These are phyloP conservation scores for Agaricales sp. DNA, from an alignment of 1,284 basidiomycete genomes.

Conservation along the genomic window DNA sequence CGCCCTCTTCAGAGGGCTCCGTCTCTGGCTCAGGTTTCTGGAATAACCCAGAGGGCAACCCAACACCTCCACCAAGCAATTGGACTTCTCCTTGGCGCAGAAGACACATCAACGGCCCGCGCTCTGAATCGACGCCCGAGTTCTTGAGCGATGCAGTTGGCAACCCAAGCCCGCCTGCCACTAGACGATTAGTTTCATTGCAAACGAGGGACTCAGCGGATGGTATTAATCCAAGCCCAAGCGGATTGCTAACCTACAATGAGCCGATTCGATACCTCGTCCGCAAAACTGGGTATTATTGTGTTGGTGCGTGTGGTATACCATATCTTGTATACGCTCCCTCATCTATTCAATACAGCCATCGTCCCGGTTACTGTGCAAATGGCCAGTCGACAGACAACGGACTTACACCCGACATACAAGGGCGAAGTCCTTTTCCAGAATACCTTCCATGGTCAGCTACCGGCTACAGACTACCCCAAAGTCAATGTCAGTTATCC, in stretches of 20 bases:
- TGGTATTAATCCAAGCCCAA: constrained; percentile 34
- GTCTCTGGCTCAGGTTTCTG: constrained; percentile 30
- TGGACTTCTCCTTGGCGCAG: constrained; percentile 36
- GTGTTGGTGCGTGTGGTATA: constrained; percentile 57
- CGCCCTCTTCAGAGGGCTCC: constrained; percentile 7
- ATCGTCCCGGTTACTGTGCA: constrained; percentile 77
- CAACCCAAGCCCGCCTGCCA: background rate
- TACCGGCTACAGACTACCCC: constrained; percentile 94
- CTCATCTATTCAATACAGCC: constrained; percentile 31
- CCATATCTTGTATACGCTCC: constrained; percentile 6
- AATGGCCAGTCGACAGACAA: constrained; percentile 29
- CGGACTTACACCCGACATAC: constrained; percentile 71
- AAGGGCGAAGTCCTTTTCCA: constrained; percentile 76
- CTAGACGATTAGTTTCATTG: background rate
- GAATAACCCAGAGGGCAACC: constrained; percentile 52
- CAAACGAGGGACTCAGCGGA: constrained; percentile 11
- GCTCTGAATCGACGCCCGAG: constrained; percentile 10
- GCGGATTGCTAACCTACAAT: constrained; percentile 40
- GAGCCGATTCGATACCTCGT: constrained; percentile 73
- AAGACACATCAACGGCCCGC: constrained; percentile 7
- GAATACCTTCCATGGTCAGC: constrained; percentile 83
- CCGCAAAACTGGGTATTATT: constrained; percentile 90
- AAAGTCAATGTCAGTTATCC: constrained; percentile 76
- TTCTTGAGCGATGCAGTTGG: constrained; percentile 9
- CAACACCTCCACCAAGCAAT: constrained; percentile 35